Evolutionary conservation across 176 grass and related monocot species (phyloP).

Genomic region (Oryza glaberrima): DNA sequence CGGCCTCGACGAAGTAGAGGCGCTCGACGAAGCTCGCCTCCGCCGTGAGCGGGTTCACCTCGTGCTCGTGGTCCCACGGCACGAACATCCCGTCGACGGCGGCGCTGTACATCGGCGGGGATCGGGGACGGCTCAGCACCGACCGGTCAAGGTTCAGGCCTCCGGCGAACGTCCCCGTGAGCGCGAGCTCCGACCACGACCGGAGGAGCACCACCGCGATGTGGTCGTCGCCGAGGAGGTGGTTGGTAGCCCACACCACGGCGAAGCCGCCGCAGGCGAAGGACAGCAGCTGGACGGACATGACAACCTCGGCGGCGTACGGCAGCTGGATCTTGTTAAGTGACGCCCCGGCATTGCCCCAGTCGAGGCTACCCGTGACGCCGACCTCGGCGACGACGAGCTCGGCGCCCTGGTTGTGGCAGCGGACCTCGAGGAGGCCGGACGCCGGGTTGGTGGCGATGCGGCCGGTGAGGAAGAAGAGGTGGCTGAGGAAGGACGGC

Average conservation of each 20-base stretch:
- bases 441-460: too few relatives aligned
- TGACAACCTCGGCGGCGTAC: too few relatives aligned
- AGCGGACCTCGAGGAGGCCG: too few relatives aligned
- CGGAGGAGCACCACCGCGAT: constrained; percentile 11
- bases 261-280: too few relatives aligned
- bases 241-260: not conserved
- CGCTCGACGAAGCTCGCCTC: constrained; percentile 26
- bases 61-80: not conserved
- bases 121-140: constrained; percentile 29
- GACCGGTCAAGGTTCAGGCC: constrained; percentile 36
- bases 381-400: too few relatives aligned
- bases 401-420: too few relatives aligned
- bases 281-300: too few relatives aligned
- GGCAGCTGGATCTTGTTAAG: too few relatives aligned
- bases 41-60: constrained; percentile 37
- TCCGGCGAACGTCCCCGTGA: constrained; percentile 8
- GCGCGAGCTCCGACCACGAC: constrained; percentile 35
- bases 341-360: too few relatives aligned
- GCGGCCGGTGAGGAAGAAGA: too few relatives aligned
- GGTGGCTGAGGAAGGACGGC: too few relatives aligned
- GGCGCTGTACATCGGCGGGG: constrained; percentile 27
- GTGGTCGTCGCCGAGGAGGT: constrained; percentile 36
- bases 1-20: constrained; percentile 35
- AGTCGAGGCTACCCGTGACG: too few relatives aligned
- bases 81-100: constrained; percentile 20